phyloP scores from a whole-genome alignment of 2,329 filamentous ascomycete genomes.

The Albophoma yamanashiensis region DNA sequence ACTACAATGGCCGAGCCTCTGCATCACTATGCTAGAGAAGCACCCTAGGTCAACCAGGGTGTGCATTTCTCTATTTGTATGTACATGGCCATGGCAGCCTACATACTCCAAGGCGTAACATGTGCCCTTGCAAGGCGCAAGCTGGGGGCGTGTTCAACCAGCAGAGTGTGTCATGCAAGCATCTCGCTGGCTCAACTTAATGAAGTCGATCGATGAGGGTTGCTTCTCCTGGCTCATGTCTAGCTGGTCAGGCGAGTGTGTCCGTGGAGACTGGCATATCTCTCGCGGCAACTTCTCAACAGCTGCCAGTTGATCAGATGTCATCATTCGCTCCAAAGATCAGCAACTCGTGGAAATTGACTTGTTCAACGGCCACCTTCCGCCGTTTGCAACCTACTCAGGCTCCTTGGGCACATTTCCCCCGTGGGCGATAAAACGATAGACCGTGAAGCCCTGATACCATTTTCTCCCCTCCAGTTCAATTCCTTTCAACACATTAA shows the following conservation, averaged over 20 bases:
- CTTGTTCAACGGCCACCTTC: neutral
- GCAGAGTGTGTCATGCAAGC: neutral
- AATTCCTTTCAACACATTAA: neutral
- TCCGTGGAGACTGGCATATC: neutral
- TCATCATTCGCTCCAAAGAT: neutral
- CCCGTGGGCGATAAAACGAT: neutral
- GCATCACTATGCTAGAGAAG: too few relatives aligned
- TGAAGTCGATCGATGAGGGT: neutral
- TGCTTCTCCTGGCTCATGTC: neutral
- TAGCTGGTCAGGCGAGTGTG: neutral
- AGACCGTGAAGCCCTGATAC: too few relatives aligned
- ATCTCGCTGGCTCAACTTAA: neutral
- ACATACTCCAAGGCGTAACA: too few relatives aligned
- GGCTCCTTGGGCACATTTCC: neutral
- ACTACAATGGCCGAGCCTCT: too few relatives aligned
- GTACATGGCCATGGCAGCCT: too few relatives aligned
- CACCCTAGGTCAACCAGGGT: too few relatives aligned
- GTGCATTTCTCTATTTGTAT: too few relatives aligned
- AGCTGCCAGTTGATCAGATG: neutral
- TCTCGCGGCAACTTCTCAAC: neutral
- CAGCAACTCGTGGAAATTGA: neutral
- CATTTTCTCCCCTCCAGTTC: neutral
- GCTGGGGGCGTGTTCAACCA: too few relatives aligned
- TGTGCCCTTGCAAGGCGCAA: too few relatives aligned
- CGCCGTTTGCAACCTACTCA: neutral